These are phyloP conservation scores for Mycena alexandri DNA, from an alignment of 768 basidiomycete genomes.

Conservation along the genomic window DNA sequence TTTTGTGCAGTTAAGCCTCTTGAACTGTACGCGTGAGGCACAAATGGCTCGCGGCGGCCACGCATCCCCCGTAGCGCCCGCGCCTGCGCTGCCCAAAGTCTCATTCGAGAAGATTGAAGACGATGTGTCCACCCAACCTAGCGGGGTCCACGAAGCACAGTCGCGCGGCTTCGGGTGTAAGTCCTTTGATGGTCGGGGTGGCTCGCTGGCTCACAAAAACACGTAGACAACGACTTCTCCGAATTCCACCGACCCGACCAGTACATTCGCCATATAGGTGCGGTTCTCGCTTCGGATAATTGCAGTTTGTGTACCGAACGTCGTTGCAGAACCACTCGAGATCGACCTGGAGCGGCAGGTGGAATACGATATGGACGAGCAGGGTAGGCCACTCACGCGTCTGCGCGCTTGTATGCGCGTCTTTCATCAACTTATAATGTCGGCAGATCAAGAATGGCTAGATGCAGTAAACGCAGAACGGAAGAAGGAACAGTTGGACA, in stretches of 20 bases:
- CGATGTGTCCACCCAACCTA: conserved; percentile 69
- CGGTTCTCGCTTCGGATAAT: conserved; percentile 37
- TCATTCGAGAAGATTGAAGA: conserved; percentile 76
- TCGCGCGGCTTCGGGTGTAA: conserved; percentile 81
- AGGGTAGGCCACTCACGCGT: conserved; percentile 66
- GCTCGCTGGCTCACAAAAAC: conserved; percentile 18
- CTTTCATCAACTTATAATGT: conserved; percentile 15
- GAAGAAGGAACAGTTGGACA: conserved; percentile 78
- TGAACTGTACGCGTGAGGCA: neutral
- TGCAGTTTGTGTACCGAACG: conserved; percentile 25
- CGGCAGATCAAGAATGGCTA: conserved; percentile 93
- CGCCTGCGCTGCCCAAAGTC: conserved; percentile 68
- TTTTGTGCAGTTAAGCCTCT: conserved; percentile 4
- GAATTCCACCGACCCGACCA: conserved; percentile 84
- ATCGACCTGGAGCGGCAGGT: conserved; percentile 92
- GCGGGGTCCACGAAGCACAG: conserved; percentile 73
- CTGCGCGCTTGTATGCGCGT: conserved; percentile 7
- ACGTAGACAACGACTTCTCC: conserved; percentile 68
- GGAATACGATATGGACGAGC: conserved; percentile 99
- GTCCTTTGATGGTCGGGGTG: conserved; percentile 43
- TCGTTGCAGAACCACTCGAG: conserved; percentile 84
- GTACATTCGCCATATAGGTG: conserved; percentile 93
- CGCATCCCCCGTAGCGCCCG: conserved; percentile 45
- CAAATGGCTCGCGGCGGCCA: conserved; percentile 56
- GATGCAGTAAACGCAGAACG: conserved; percentile 87